These are phyloP conservation scores for Polymyxa betae DNA, from an alignment of 208 protist species.

Conservation along the genomic window DNA sequence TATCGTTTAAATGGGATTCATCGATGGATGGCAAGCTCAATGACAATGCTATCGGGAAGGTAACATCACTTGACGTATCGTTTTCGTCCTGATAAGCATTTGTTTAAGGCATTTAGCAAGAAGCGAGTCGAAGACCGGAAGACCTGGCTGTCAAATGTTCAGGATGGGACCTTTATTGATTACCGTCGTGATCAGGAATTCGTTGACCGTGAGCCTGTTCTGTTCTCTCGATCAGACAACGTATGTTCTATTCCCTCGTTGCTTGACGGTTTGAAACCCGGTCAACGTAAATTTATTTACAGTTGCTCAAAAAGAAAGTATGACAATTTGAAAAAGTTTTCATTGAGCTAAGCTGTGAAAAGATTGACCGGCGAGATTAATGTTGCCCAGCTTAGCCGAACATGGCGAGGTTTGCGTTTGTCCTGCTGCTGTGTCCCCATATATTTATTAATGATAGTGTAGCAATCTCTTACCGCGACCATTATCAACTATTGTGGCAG, in stretches of 20 bases:
- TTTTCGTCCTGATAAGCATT: background rate
- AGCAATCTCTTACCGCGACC: conserved; percentile 88
- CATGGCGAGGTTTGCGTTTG: conserved; percentile 99
- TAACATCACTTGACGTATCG: too few relatives aligned
- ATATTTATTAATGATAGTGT: conserved; percentile 98
- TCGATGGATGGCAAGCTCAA: conserved; percentile 70
- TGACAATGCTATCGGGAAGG: conserved; percentile 92
- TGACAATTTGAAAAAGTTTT: too few relatives aligned
- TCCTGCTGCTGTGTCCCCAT: conserved; percentile 92
- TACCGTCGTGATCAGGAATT: conserved; percentile 58
- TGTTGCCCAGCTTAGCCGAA: conserved; percentile 97
- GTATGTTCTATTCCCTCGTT: conserved; percentile 84
- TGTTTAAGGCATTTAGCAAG: conserved; percentile 98
- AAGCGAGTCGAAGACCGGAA: conserved; percentile 96
- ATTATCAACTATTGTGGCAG: conserved; percentile 91
- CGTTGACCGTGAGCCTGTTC: conserved; percentile 91
- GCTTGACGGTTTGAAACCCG: conserved; percentile 98
- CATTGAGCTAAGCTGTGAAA: too few relatives aligned
- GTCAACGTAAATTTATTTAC: conserved; percentile 99
- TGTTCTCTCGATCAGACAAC: conserved; percentile 93
- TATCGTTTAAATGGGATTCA: conserved; percentile 87
- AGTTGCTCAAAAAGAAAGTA: conserved; percentile 98
- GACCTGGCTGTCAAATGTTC: conserved; percentile 91
- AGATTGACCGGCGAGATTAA: conserved; percentile 93
- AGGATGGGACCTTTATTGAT: conserved; percentile 30